A percentile compares a stretch with the other conserved stretches of the same genome.
These are phyloP conservation scores for Metschnikowia bowlesiae DNA, from an alignment of 805 yeast genomes.

Conservation along the genomic window DNA sequence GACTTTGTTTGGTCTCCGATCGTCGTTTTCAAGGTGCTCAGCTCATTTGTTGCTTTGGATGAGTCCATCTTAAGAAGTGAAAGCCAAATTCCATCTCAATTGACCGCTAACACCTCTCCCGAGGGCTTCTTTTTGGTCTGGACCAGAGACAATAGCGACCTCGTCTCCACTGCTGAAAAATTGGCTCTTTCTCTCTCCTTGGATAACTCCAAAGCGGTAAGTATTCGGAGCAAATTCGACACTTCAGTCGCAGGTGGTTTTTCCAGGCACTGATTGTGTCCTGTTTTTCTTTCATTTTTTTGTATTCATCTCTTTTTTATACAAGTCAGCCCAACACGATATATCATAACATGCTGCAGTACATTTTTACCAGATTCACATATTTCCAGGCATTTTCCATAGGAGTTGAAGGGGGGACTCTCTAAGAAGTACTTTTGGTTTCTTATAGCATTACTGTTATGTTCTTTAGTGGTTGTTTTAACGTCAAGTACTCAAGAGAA, in stretches of 20 bases:
- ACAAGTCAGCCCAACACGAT: no score
- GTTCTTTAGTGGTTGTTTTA: no score
- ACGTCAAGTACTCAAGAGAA: no score
- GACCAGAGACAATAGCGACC: constrained; percentile 61
- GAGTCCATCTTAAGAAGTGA: constrained; percentile 21
- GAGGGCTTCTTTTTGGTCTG: constrained; percentile 52
- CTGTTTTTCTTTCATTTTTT: neutral
- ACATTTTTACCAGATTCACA: no score
- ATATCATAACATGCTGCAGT: no score
- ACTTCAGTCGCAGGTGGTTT: constrained; percentile 72
- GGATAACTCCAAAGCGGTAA: constrained; percentile 48
- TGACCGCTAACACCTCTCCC: constrained; percentile 40
- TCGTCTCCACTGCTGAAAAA: constrained; percentile 54
- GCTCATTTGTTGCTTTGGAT: constrained; percentile 36
- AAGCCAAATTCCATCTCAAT: constrained; percentile 13
- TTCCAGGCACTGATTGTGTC: constrained; percentile 63
- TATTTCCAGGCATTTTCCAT: no score
- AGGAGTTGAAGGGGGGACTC: no score
- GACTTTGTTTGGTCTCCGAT: constrained; percentile 53
- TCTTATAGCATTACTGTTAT: no score
- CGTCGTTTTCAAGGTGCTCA: constrained; percentile 47
- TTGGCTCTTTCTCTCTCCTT: constrained; percentile 68
- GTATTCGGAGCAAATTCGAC: constrained; percentile 65
- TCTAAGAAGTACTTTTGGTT: no score
- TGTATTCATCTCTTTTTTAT: no score